These are phyloP conservation scores for Cetradonia linearis DNA, from an alignment of 495 filamentous ascomycete genomes.

Conservation along the genomic window DNA sequence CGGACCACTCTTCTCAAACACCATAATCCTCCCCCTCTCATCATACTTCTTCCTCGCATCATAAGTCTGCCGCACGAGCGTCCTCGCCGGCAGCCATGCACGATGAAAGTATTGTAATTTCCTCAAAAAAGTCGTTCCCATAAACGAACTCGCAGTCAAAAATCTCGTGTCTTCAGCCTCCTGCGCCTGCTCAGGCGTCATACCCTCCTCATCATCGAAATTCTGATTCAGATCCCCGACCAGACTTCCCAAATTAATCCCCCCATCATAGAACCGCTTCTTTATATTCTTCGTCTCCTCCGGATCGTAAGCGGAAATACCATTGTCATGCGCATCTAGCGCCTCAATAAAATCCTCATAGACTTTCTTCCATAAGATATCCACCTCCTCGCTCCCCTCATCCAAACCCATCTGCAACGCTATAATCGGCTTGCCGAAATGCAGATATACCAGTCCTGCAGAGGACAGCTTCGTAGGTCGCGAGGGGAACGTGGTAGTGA, in stretches of 20 bases:
- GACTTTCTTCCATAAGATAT: conserved; percentile 72
- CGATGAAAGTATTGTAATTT: conserved; percentile 61
- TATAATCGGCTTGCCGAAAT: conserved; percentile 80
- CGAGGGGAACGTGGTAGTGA: conserved; percentile 65
- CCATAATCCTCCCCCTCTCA: conserved; percentile 64
- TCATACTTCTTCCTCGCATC: conserved; percentile 53
- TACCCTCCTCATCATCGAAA: conserved; percentile 26
- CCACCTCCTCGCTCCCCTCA: conserved; percentile 53
- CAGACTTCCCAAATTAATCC: conserved; percentile 71
- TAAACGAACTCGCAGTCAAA: conserved; percentile 60
- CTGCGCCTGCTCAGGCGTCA: conserved; percentile 35
- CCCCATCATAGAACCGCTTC: conserved; percentile 71
- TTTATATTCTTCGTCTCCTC: conserved; percentile 53
- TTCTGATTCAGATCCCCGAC: conserved; percentile 73
- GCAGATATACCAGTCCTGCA: conserved; percentile 88
- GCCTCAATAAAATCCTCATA: conserved; percentile 93
- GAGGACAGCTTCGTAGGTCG: conserved; percentile 80
- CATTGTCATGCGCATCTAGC: conserved; percentile 95
- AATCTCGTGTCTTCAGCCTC: conserved; percentile 73
- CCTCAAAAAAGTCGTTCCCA: conserved; percentile 72
- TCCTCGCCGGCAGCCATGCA: conserved; percentile 81
- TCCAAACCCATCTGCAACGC: conserved; percentile 53
- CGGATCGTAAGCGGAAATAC: conserved; percentile 69
- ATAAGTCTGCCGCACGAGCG: conserved; percentile 64
- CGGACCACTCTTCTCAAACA: conserved; percentile 65